These are phyloP conservation scores for Colletotrichum eremochloae DNA, from an alignment of 2,329 filamentous ascomycete species.

Conservation along the genomic window DNA sequence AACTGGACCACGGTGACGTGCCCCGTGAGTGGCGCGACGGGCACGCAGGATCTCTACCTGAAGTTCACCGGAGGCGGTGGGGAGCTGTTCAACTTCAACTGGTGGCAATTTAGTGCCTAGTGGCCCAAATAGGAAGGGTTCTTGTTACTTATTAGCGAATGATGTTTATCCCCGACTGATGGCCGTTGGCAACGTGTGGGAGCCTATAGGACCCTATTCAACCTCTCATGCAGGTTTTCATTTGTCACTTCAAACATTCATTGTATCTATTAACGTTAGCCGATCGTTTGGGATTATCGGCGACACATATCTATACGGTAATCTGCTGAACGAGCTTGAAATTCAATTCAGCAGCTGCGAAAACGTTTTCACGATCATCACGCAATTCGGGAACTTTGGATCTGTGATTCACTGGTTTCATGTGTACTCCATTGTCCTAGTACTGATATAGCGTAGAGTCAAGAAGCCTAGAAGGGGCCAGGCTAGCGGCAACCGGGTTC, in stretches of 20 bases:
- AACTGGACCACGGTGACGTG: constrained; percentile 45
- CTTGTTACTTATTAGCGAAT: no score
- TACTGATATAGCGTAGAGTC: neutral
- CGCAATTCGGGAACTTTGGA: neutral
- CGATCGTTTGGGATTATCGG: neutral
- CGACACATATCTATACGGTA: neutral
- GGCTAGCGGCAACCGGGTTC: neutral
- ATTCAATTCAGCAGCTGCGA: neutral
- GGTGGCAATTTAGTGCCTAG: constrained; percentile 45
- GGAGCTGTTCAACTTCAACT: constrained; percentile 45
- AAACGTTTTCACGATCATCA: neutral
- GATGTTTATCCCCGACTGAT: neutral
- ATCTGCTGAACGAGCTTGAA: neutral
- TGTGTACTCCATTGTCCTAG: neutral
- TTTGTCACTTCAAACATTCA: no score
- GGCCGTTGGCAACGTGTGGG: no score
- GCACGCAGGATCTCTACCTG: neutral
- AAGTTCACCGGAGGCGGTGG: neutral
- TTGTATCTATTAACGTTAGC: neutral
- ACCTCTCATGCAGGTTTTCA: no score
- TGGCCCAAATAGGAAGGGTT: no score
- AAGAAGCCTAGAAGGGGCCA: neutral
- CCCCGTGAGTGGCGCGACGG: constrained; percentile 43
- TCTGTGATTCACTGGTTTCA: neutral
- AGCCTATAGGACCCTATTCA: no score